phyloP scores from a whole-genome alignment of 192 early-diverging fungal genomes.

The Podila epigama region DNA sequence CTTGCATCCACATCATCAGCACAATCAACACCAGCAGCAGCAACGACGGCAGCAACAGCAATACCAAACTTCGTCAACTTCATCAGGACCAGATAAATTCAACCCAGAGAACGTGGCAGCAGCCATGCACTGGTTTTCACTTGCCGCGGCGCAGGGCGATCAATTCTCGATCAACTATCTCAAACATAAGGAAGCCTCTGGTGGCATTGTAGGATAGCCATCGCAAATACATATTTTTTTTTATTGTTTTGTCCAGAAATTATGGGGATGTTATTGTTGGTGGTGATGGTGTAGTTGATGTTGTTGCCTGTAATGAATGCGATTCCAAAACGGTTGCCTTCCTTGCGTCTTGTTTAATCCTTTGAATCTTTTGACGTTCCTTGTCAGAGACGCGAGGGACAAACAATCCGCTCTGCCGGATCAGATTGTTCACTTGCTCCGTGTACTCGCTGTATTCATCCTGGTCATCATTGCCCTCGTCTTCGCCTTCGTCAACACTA shows the following conservation, averaged over 20 bases:
- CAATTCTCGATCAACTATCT: conserved; percentile 49
- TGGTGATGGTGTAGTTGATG: no score
- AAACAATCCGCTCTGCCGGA: conserved; percentile 41
- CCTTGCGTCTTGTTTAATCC: conserved; percentile 32
- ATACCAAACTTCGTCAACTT: neutral
- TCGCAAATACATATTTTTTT: neutral
- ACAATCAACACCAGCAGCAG: conserved; percentile 4
- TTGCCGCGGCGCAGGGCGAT: conserved; percentile 51
- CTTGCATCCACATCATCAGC: neutral
- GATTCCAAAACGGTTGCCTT: neutral
- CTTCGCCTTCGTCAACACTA: neutral
- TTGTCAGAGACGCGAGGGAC: conserved; percentile 61
- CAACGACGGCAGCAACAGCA: conserved; percentile 5
- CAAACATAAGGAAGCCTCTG: conserved; percentile 46
- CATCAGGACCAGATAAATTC: conserved; percentile 41
- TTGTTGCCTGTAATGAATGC: no score
- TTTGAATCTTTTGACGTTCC: conserved; percentile 55
- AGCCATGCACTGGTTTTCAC: conserved; percentile 51
- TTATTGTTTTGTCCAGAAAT: neutral
- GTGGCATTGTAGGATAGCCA: conserved; percentile 18
- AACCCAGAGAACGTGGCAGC: conserved; percentile 50
- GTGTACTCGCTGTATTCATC: neutral
- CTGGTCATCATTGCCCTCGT: neutral
- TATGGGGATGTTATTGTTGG: no score
- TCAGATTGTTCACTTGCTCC: conserved; percentile 15